Evolutionary conservation across 768 basidiomycete genomes (phyloP).

Genomic region (Mrakia blollopis): DNA sequence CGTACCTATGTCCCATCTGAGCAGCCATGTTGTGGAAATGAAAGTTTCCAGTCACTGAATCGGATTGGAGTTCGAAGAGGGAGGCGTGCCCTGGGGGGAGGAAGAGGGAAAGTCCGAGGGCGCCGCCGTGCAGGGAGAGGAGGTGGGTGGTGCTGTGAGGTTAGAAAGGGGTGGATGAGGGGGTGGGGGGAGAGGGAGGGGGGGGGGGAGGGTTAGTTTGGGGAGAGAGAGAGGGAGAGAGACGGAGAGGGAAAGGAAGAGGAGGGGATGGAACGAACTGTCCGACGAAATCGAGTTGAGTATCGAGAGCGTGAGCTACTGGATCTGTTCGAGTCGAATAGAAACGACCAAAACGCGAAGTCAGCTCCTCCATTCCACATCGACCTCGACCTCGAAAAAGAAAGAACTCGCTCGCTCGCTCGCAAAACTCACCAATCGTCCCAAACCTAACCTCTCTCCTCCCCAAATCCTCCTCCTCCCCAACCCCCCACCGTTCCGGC

Average conservation of each 20-base stretch:
- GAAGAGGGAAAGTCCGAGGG: conserved; percentile 40
- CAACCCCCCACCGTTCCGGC: conserved; percentile 38
- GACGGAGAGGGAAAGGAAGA: no score
- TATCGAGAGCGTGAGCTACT: conserved; percentile 41
- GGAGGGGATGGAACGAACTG: conserved; percentile 29
- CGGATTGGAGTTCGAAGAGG: conserved; percentile 39
- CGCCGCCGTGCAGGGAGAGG: conserved; percentile 41
- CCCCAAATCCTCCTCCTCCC: conserved; percentile 7
- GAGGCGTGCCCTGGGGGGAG: conserved; percentile 37
- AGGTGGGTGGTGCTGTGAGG: conserved; percentile 34
- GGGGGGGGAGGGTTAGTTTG: no score
- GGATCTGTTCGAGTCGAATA: conserved; percentile 30
- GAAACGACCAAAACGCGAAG: no score
- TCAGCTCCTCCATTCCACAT: no score
- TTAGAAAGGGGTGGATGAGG: no score
- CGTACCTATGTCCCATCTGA: conserved; percentile 39
- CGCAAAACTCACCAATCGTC: conserved; percentile 32
- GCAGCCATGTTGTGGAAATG: conserved; percentile 42
- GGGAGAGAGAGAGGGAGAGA: no score
- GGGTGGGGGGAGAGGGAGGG: no score
- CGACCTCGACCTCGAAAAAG: no score
- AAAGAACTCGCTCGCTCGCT: neutral
- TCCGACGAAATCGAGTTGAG: conserved; percentile 41
- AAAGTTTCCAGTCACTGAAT: conserved; percentile 34
- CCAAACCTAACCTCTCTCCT: conserved; percentile 38